These are phyloP conservation scores for Crithidia bombi DNA, from an alignment of 208 protist genomes.

Conservation along the genomic window DNA sequence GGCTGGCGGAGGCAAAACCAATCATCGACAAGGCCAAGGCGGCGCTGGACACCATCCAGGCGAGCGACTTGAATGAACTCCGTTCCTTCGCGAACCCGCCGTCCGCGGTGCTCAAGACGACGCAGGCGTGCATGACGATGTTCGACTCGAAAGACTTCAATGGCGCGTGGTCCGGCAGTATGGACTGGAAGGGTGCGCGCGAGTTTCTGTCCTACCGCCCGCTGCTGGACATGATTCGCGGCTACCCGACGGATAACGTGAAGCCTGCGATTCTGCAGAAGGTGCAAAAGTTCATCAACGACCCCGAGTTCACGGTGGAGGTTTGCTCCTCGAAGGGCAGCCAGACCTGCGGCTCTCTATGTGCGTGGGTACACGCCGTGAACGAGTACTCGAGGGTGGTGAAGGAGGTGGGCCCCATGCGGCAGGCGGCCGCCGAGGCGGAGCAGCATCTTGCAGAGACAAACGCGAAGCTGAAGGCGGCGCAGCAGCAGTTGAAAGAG, in stretches of 20 bases:
- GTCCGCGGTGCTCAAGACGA: constrained; percentile 94
- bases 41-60: constrained; percentile 94
- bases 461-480: constrained; percentile 87
- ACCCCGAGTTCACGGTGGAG: constrained; percentile 95
- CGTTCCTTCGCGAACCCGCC: constrained; percentile 95
- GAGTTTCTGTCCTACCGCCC: constrained; percentile 93
- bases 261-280: constrained; percentile 86
- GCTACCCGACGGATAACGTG: constrained; percentile 97
- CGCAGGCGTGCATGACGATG: constrained; percentile 97
- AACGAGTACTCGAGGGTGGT: constrained; percentile 95
- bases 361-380: constrained; percentile 96
- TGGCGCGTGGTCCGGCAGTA: constrained; percentile 83
- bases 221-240: constrained; percentile 94
- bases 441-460: constrained; percentile 88
- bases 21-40: constrained; percentile 92
- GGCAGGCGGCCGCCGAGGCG: constrained; percentile 89
- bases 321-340: constrained; percentile 92
- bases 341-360: constrained; percentile 95
- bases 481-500: constrained; percentile 87
- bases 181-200: constrained; percentile 90
- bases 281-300: constrained; percentile 94
- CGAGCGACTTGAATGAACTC: constrained; percentile 95
- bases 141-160: constrained; percentile 93
- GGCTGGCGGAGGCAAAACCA: constrained; percentile 94
- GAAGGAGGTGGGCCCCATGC: constrained; percentile 96